Percentiles rank a stretch among this genome's conserved stretches.
Conservation (phyloP, 257 asterid genomes). For the Ajuga chamaepitys region DNA sequence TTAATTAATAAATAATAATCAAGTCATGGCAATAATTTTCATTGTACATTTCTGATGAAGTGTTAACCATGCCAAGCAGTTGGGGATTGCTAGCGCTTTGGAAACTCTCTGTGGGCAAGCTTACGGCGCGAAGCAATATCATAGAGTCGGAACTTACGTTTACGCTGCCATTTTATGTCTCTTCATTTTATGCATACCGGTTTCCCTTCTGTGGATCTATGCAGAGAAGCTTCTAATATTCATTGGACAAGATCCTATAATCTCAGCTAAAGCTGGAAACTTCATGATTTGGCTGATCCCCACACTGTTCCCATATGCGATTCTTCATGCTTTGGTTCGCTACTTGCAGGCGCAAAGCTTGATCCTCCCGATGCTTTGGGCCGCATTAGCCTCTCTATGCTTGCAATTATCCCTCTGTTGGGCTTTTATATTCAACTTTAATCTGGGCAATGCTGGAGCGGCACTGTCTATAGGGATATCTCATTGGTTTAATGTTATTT, state of each 20-base stretch:
- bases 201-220: neutral
- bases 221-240: neutral
- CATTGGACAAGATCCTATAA: neutral
- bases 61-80: neutral
- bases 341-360: neutral
- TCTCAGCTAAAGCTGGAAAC: neutral
- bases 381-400: neutral
- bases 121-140: neutral
- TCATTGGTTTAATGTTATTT: neutral
- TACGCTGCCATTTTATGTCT: neutral
- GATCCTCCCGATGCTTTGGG: neutral
- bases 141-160: neutral
- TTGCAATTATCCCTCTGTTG: neutral
- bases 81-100: neutral
- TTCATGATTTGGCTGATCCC: neutral
- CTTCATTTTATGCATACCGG: neutral
- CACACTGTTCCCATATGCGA: neutral
- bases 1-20: neutral
- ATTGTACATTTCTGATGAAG: neutral
- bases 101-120: constrained; percentile 1
- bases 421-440: neutral
- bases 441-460: neutral
- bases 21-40: neutral
- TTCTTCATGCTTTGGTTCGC: neutral
- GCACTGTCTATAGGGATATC: neutral